These are phyloP conservation scores for Aquilaria sinensis DNA, from an alignment of 345 rosid species.

Conservation along the genomic window DNA sequence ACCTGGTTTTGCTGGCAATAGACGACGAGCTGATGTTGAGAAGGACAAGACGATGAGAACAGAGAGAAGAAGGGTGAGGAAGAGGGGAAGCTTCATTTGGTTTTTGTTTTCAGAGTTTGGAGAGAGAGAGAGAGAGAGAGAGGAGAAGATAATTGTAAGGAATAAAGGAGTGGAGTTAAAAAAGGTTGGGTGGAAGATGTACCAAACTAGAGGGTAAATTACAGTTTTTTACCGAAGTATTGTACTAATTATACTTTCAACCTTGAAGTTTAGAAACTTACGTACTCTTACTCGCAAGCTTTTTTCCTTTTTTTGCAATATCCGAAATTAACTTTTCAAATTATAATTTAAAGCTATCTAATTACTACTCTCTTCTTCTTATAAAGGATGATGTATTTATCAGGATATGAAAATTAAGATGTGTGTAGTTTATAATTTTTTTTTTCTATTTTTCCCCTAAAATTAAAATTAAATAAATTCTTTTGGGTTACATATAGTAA, in stretches of 20 bases:
- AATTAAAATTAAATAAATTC: no score
- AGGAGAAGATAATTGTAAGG: not conserved
- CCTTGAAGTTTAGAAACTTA: no score
- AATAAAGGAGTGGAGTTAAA: not conserved
- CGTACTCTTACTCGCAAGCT: not conserved
- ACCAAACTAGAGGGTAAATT: no score
- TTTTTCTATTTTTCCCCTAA: no score
- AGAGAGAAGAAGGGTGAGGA: conserved; percentile 15
- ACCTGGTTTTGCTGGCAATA: conserved; percentile 19
- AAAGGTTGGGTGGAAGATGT: no score
- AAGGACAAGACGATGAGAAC: conserved; percentile 8
- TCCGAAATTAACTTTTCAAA: not conserved
- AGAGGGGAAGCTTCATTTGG: not conserved
- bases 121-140: conserved; percentile 1
- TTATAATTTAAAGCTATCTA: not conserved
- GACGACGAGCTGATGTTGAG: conserved; percentile 24
- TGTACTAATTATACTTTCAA: no score
- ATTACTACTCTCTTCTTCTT: no score
- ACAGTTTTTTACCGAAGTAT: no score
- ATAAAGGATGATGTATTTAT: no score
- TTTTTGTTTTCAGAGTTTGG: not conserved
- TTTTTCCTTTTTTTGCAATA: not conserved
- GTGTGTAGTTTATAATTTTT: no score
- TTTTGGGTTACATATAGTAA: no score
- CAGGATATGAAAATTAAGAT: no score